Conservation (phyloP, 2,329 filamentous ascomycete genomes). For the Pyricularia grisea region DNA sequence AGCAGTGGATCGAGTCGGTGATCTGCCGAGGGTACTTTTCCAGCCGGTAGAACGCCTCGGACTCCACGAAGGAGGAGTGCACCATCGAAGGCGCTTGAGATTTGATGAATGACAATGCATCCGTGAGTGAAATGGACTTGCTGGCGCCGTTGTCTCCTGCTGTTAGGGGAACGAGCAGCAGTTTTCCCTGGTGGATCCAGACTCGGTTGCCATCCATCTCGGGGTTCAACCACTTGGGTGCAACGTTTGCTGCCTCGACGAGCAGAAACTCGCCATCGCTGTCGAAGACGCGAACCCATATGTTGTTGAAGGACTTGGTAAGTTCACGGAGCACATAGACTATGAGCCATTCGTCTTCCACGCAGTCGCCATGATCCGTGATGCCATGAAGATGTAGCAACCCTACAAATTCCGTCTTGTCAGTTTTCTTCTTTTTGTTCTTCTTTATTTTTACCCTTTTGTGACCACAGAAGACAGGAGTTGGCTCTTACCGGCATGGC, state of each 20-base stretch:
- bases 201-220: constrained; percentile 81
- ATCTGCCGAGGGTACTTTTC: constrained; percentile 76
- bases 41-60: constrained; percentile 84
- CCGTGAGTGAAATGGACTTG: constrained; percentile 46
- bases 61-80: constrained; percentile 66
- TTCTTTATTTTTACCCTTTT: background rate
- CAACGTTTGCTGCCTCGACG: constrained; percentile 79
- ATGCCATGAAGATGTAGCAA: constrained; percentile 60
- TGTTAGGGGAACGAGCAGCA: constrained; percentile 59
- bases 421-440: background rate
- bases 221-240: constrained; percentile 86
- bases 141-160: background rate
- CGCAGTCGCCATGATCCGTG: constrained; percentile 85
- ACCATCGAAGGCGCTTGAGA: constrained; percentile 49
- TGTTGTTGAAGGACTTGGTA: constrained; percentile 58
- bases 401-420: constrained; percentile 20
- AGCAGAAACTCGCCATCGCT: constrained; percentile 92
- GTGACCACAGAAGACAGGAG: too few species aligned
- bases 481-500: constrained; percentile 37
- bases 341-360: constrained; percentile 96
- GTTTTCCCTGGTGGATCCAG: constrained; percentile 73
- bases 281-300: constrained; percentile 80
- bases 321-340: constrained; percentile 82
- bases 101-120: constrained; percentile 55
- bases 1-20: constrained; percentile 63